phyloP scores from a whole-genome alignment of 1,139 yeast species.

The Magnusiomyces suaveolens region DNA sequence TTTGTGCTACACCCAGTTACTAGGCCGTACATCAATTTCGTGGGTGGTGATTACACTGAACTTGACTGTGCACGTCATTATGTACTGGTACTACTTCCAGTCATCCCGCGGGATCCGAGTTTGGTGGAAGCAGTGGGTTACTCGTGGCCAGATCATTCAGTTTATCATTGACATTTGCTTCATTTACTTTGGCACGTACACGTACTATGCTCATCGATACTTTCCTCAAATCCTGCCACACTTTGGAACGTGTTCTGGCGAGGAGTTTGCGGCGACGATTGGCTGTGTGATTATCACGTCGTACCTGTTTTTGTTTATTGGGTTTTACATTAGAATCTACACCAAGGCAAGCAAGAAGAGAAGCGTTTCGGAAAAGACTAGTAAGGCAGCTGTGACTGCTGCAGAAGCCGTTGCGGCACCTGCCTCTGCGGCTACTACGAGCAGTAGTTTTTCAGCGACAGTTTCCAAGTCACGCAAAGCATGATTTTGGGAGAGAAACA shows the following conservation, averaged over 20 bases:
- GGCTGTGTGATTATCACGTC: conserved; percentile 87
- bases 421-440: conserved; percentile 14
- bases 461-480: conserved; percentile 13
- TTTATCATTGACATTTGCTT: conserved; percentile 81
- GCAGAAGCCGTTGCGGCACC: conserved; percentile 15
- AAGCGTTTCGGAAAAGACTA: conserved; percentile 1
- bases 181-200: conserved; percentile 85
- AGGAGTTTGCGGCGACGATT: conserved; percentile 82
- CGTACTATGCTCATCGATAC: conserved; percentile 35
- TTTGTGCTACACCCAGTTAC: conserved; percentile 85
- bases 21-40: conserved; percentile 79
- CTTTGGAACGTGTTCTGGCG: conserved; percentile 83
- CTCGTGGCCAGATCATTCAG: conserved; percentile 91
- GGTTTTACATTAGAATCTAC: conserved; percentile 86
- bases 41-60: conserved; percentile 93
- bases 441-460: conserved; percentile 16
- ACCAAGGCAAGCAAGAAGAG: conserved; percentile 35
- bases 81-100: conserved; percentile 97
- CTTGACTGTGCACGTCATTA: conserved; percentile 87
- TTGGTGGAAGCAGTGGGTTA: conserved; percentile 99
- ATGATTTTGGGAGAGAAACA: no score
- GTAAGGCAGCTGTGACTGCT: conserved; percentile 22
- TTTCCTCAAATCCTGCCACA: conserved; percentile 52
- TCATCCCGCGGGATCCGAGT: conserved; percentile 90
- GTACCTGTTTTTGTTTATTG: conserved; percentile 81